Evolutionary conservation across 192 early-diverging fungal genomes (phyloP).

Genomic region (Mortierella claussenii): DNA sequence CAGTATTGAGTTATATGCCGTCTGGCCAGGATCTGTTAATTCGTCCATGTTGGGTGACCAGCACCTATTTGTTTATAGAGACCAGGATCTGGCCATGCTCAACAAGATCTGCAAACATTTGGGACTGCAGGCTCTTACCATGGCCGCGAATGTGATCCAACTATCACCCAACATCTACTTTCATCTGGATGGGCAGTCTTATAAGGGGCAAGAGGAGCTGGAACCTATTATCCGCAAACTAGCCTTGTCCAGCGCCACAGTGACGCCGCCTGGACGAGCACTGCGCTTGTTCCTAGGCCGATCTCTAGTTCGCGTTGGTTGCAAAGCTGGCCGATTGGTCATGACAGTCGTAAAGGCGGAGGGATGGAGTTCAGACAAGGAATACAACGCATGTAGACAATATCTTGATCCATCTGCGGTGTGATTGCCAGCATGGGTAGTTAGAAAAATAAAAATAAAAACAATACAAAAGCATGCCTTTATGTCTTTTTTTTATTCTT

Average conservation of each 20-base stretch:
- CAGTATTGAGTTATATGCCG: constrained; percentile 35
- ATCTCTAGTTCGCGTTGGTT: constrained; percentile 28
- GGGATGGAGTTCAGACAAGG: constrained; percentile 50
- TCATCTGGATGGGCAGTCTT: constrained; percentile 34
- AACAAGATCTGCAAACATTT: constrained; percentile 51
- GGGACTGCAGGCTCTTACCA: constrained; percentile 13
- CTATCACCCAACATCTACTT: constrained; percentile 42
- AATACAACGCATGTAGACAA: constrained; percentile 43
- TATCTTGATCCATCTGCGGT: constrained; percentile 23
- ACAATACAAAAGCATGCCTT: neutral
- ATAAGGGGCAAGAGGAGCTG: constrained; percentile 50
- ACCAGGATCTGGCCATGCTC: constrained; percentile 24
- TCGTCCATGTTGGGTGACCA: constrained; percentile 51
- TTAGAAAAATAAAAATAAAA: constrained; percentile 1
- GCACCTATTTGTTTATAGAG: constrained; percentile 43
- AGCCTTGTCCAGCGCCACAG: constrained; percentile 30
- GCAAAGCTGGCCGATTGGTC: constrained; percentile 35
- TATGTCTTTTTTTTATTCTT: no score
- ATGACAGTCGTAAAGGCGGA: constrained; percentile 51
- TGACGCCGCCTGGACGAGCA: constrained; percentile 36
- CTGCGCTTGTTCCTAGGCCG: constrained; percentile 31
- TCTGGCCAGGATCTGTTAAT: constrained; percentile 48
- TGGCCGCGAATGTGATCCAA: constrained; percentile 46
- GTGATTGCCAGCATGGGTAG: neutral
- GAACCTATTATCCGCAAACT: constrained; percentile 42